Conservation (phyloP, 768 basidiomycete species). For the Leucocoprinus sp. region DNA sequence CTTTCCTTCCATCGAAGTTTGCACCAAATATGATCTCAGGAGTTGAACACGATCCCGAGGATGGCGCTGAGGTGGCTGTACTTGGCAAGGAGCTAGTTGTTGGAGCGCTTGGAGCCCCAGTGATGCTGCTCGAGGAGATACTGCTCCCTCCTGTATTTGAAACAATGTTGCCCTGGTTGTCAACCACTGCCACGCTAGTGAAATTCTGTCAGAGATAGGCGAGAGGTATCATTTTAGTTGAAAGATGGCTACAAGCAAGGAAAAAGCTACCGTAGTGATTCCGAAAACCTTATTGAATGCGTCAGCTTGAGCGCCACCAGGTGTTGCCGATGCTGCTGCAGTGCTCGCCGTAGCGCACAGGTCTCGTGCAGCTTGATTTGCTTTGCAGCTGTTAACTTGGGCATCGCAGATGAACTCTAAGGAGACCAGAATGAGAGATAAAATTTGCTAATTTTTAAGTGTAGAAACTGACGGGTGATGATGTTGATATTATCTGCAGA, state of each 20-base stretch:
- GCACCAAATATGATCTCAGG: constrained; percentile 47
- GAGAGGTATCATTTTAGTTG: no score
- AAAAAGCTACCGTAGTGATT: constrained; percentile 24
- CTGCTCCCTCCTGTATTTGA: constrained; percentile 18
- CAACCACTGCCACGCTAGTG: constrained; percentile 26
- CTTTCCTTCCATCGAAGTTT: constrained; percentile 47
- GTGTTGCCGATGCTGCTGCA: constrained; percentile 32
- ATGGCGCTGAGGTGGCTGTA: constrained; percentile 16
- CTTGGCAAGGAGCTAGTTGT: constrained; percentile 13
- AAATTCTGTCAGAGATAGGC: constrained; percentile 25
- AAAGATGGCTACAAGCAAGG: not conserved
- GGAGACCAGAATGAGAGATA: not conserved
- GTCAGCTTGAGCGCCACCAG: constrained; percentile 49
- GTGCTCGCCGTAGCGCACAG: constrained; percentile 36
- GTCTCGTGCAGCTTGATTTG: constrained; percentile 43
- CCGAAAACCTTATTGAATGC: constrained; percentile 37
- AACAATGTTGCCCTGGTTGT: constrained; percentile 29
- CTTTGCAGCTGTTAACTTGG: constrained; percentile 43
- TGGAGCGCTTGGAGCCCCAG: constrained; percentile 11
- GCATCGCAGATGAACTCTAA: constrained; percentile 45
- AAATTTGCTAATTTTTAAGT: not conserved
- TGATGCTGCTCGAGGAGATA: not conserved
- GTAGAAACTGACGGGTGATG: constrained; percentile 31
- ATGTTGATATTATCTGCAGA: constrained; percentile 49
- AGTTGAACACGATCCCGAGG: constrained; percentile 37